Evolutionary conservation across 129 eudicot genomes (phyloP).

Genomic region (Silybum marianum): DNA sequence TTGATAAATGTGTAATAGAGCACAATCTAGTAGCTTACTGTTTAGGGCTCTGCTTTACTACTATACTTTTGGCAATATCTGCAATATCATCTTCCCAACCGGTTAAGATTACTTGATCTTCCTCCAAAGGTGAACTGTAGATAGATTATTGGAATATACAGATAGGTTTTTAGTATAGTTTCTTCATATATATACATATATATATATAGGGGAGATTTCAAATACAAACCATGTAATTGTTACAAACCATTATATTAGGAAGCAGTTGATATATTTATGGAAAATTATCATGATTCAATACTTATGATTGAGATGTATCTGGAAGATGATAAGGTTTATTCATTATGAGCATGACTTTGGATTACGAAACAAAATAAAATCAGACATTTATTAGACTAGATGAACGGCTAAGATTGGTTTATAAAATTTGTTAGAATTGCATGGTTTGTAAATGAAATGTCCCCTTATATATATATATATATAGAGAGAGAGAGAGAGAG

Average conservation of each 20-base stretch:
- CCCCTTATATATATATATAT: background rate
- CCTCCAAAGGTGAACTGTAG: slow-evolving; percentile 46
- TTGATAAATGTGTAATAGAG: background rate
- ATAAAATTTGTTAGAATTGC: too few relatives aligned
- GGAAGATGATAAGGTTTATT: too few relatives aligned
- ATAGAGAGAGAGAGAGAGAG: background rate
- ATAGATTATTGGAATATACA: slow-evolving; percentile 24
- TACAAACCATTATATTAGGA: too few relatives aligned
- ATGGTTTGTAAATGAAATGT: too few relatives aligned
- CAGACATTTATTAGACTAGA: too few relatives aligned
- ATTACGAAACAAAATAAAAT: too few relatives aligned
- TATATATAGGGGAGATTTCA: background rate
- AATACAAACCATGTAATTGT: background rate
- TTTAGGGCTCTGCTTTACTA: slow-evolving; percentile 75
- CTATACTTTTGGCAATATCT: slow-evolving; percentile 55
- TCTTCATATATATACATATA: background rate
- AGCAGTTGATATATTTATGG: too few relatives aligned
- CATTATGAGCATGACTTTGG: too few relatives aligned
- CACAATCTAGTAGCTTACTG: slow-evolving; percentile 51
- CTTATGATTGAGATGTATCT: too few relatives aligned
- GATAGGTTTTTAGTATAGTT: background rate
- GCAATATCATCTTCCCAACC: slow-evolving; percentile 88
- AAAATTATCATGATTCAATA: too few relatives aligned
- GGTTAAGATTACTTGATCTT: slow-evolving; percentile 60
- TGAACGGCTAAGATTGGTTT: too few relatives aligned